These are phyloP conservation scores for Rhodotorula graminis DNA, from an alignment of 768 basidiomycete species.

Conservation along the genomic window DNA sequence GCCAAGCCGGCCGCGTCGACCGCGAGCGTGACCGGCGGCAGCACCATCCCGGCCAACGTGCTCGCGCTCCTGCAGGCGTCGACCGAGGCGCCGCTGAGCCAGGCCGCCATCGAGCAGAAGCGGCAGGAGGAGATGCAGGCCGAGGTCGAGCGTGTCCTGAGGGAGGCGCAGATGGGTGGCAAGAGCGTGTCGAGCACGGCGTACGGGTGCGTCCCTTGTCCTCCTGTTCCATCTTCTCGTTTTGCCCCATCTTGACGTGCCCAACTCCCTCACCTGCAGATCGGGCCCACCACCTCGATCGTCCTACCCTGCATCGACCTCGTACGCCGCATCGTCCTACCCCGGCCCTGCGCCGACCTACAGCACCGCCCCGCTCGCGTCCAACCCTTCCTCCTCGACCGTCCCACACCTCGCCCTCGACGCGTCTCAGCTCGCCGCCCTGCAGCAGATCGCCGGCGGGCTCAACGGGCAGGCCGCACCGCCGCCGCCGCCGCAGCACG, in stretches of 20 bases:
- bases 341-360: neutral
- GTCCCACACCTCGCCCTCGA: conserved; percentile 46
- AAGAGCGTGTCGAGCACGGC: neutral
- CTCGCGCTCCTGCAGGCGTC: conserved; percentile 28
- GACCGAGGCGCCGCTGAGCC: neutral
- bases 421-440: conserved; percentile 61
- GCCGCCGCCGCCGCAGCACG: neutral
- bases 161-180: conserved; percentile 8
- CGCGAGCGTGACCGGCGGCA: too few species aligned
- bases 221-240: too few species aligned
- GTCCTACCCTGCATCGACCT: neutral
- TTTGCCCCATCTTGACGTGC: too few species aligned
- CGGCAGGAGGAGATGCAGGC: conserved; percentile 1
- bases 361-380: too few species aligned
- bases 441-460: conserved; percentile 64
- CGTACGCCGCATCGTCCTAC: neutral
- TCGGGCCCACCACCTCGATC: neutral
- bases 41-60: conserved; percentile 27
- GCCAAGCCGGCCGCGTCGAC: neutral
- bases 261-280: too few species aligned
- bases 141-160: conserved; percentile 21
- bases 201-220: neutral
- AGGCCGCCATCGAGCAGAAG: conserved; percentile 18
- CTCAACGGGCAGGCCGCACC: neutral
- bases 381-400: neutral